Evolutionary conservation across 352 stramenopile species (phyloP), one percentile per base, ranked within the genome.

Genomic region (Phytophthora agathidicida): DNA sequence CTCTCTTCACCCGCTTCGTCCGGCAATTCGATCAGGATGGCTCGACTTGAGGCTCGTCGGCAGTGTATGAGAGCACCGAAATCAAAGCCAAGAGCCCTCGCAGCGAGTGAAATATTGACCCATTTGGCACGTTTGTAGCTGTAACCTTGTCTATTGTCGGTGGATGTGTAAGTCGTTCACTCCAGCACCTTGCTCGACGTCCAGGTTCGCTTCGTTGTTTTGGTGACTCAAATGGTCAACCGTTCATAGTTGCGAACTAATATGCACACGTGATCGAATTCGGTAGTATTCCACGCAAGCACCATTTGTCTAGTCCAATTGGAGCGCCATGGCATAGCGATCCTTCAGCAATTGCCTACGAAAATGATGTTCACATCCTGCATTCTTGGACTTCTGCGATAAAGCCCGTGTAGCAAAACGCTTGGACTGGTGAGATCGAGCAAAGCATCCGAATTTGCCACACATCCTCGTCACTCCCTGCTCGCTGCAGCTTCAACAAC

Each of bases 1-100:
- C 52, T 91, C 72, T 88, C 35, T 89, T 91, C 37, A 68, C 58
- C 6, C 70, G 80, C 37, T 81, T 88, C 46, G 46, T 20, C n/a
- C 52, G 38, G 19, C 65, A 80, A 38, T 84, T 71, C 46, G 73
- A 85, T 42, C 60, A 32, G 16, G 19, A 38, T 6, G 32, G 54
- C 8, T 17, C 19, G 27, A 43, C 22, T 19, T 1, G n/a, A 20
- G n/a, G 24, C 9, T 5, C 33, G 11, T 20, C 22, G 6, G 13
- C 37, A 42, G 2, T 44, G 43, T 16, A 2, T 19, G 7, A 43
- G 13, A 31, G 20, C 20, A 16, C 33, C 54, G 54, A 36, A 56
- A 56, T 14, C 28, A 41, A 41, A 50, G 50, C 16, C 38, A 59
- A 49, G 20, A 50, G 30, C 23, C 38, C 51, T 60, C 50, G 30